A percentile compares a stretch with the other conserved stretches of the same genome.
These are phyloP conservation scores for Naganishia antarctica DNA, from an alignment of 768 basidiomycete species.

Conservation along the genomic window DNA sequence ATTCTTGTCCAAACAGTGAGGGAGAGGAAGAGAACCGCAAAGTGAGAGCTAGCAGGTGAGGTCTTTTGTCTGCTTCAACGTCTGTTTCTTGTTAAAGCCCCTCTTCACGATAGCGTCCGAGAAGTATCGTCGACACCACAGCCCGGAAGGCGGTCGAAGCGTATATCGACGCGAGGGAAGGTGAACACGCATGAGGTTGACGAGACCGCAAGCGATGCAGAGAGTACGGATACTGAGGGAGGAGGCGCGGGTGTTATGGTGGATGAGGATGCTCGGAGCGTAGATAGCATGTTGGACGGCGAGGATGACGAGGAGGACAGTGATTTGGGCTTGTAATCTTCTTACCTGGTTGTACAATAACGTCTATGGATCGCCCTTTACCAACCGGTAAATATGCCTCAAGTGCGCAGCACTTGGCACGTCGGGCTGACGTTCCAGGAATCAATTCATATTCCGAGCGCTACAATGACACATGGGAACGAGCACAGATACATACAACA, in stretches of 20 bases:
- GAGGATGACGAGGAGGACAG: constrained; percentile 20
- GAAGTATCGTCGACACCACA: constrained; percentile 4
- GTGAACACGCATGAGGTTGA: neutral
- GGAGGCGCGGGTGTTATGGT: neutral
- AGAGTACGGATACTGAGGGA: neutral
- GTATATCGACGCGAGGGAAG: neutral
- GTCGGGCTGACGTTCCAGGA: too few species aligned
- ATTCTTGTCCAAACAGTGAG: neutral
- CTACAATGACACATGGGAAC: too few species aligned
- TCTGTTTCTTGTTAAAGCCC: too few species aligned
- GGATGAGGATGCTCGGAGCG: constrained; percentile 15
- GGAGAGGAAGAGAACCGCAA: neutral
- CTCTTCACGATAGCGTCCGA: too few species aligned
- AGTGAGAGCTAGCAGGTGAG: neutral
- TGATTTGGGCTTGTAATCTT: neutral
- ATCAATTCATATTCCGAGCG: too few species aligned
- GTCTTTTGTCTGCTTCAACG: neutral
- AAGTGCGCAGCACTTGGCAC: too few species aligned
- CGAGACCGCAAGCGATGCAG: neutral
- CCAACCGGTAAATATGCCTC: too few species aligned
- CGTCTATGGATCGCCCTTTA: too few species aligned
- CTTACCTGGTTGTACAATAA: too few species aligned
- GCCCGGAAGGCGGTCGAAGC: neutral
- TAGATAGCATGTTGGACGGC: constrained; percentile 16
- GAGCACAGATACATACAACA: too few species aligned